Evolutionary conservation across 2,329 filamentous ascomycete species (phyloP).

Genomic region (Purpureocillium lavendulum): DNA sequence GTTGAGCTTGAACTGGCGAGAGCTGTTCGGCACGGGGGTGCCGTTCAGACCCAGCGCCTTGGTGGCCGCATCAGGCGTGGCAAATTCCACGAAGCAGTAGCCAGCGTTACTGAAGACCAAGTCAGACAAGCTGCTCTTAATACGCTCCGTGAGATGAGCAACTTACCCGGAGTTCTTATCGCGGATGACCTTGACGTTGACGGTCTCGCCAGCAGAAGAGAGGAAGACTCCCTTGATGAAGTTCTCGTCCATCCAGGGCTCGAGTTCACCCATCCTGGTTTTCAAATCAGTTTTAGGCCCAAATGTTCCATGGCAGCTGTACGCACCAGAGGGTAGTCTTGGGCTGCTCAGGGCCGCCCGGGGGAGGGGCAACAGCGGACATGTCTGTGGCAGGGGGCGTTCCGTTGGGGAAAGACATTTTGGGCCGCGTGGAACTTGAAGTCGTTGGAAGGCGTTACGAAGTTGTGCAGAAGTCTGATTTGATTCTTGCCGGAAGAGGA

Average conservation of each 20-base stretch:
- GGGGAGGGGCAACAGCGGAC: constrained; percentile 22
- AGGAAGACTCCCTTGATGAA: constrained; percentile 90
- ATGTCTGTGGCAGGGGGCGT: constrained; percentile 30
- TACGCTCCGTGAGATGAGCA: neutral
- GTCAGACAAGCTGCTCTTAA: neutral
- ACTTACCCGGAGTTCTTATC: constrained; percentile 94
- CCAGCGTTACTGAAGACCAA: constrained; percentile 70
- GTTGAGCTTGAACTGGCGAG: constrained; percentile 96
- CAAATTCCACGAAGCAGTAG: constrained; percentile 97
- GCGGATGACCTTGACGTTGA: constrained; percentile 99
- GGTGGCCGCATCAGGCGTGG: constrained; percentile 70
- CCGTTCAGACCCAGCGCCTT: constrained; percentile 91
- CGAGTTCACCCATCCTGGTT: constrained; percentile 95
- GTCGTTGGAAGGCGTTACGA: constrained; percentile 7
- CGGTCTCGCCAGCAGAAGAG: constrained; percentile 83
- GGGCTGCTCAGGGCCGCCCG: constrained; percentile 35
- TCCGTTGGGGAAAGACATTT: constrained; percentile 29
- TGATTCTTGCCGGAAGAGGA: too few species aligned
- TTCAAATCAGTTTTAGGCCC: too few species aligned
- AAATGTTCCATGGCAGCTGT: neutral
- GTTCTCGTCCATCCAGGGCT: constrained; percentile 98
- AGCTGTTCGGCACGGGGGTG: constrained; percentile 83
- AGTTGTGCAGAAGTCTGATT: too few species aligned
- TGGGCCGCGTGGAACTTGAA: constrained; percentile 14
- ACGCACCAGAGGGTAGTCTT: constrained; percentile 52